A percentile compares a stretch with the other conserved stretches of the same genome.
These are phyloP conservation scores for Hirsutella rhossiliensis DNA, from an alignment of 2,329 filamentous ascomycete genomes.

Conservation along the genomic window DNA sequence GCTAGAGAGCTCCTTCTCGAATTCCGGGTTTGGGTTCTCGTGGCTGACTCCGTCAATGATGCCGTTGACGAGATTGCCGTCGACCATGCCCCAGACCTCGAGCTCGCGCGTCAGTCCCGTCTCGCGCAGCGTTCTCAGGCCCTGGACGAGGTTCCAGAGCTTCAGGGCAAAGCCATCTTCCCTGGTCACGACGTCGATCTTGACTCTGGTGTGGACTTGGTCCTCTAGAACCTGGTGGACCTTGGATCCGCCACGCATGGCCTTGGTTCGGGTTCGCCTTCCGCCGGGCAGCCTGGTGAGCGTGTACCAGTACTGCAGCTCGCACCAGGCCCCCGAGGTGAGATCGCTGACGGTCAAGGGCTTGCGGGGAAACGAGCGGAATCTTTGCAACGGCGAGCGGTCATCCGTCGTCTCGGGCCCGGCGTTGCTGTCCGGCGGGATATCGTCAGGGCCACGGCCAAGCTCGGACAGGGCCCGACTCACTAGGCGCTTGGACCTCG, in stretches of 20 bases:
- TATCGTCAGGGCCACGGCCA: slow-evolving; percentile 4
- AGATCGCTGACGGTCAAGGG: slow-evolving; percentile 81
- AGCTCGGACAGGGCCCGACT: slow-evolving; percentile 27
- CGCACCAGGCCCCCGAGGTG: slow-evolving; percentile 86
- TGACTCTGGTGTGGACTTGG: slow-evolving; percentile 67
- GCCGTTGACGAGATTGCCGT: slow-evolving; percentile 76
- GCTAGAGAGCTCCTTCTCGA: slow-evolving; percentile 46
- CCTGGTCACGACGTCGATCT: slow-evolving; percentile 57
- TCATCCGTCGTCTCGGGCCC: slow-evolving; percentile 12
- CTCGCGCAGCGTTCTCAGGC: slow-evolving; percentile 59
- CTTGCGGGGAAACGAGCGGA: slow-evolving; percentile 65
- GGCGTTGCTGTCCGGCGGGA: slow-evolving; percentile 1
- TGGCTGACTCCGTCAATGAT: slow-evolving; percentile 80
- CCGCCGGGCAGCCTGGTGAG: slow-evolving; percentile 62
- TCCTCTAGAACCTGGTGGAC: slow-evolving; percentile 80
- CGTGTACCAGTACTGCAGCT: slow-evolving; percentile 85
- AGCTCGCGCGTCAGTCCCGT: slow-evolving; percentile 64
- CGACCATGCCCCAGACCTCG: slow-evolving; percentile 74
- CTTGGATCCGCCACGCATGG: slow-evolving; percentile 72
- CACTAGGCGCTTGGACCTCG: slow-evolving; percentile 51
- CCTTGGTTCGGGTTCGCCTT: slow-evolving; percentile 59
- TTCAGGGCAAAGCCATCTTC: slow-evolving; percentile 75
- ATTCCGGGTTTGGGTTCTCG: slow-evolving; percentile 58
- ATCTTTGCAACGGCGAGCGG: slow-evolving; percentile 58
- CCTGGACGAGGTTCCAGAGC: slow-evolving; percentile 87